Evolutionary conservation across 2,329 filamentous ascomycete species (phyloP).

Genomic region (Lachnellula cervina): DNA sequence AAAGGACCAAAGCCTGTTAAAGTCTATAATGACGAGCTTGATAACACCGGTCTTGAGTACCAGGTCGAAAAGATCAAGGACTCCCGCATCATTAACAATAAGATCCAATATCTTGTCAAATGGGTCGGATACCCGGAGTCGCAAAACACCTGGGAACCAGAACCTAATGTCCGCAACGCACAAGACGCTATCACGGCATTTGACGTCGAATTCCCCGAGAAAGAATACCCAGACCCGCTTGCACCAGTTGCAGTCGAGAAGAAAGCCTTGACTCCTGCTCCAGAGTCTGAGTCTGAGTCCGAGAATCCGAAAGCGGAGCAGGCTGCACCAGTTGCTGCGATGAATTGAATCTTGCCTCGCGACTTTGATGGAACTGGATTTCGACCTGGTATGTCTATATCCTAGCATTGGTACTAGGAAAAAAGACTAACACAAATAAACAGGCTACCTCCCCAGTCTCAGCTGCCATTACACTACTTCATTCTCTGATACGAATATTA

Average conservation of each 20-base stretch:
- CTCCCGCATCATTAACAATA: slow-evolving; percentile 4
- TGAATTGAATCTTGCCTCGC: too few species aligned
- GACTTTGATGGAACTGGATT: too few species aligned
- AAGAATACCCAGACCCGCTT: not conserved
- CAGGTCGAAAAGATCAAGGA: slow-evolving; percentile 15
- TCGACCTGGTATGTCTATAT: not conserved
- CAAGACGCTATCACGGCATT: slow-evolving; percentile 6
- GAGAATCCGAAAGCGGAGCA: too few species aligned
- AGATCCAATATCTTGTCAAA: slow-evolving; percentile 10
- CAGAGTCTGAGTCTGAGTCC: not conserved
- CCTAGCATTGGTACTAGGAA: not conserved
- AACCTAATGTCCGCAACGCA: slow-evolving; percentile 9
- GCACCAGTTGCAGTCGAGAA: not conserved
- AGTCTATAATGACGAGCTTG: not conserved
- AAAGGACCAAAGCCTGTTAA: not conserved
- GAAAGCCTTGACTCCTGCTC: not conserved
- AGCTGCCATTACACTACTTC: not conserved
- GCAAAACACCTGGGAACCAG: slow-evolving; percentile 18
- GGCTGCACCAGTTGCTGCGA: too few species aligned
- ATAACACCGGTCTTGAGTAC: slow-evolving; percentile 1
- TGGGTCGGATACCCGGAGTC: slow-evolving; percentile 11
- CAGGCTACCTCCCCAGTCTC: not conserved
- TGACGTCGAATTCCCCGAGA: slow-evolving; percentile 4
- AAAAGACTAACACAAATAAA: not conserved
- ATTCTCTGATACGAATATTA: not conserved